phyloP scores from a whole-genome alignment of 495 filamentous ascomycete species.

The Wilcoxina mikolae region DNA sequence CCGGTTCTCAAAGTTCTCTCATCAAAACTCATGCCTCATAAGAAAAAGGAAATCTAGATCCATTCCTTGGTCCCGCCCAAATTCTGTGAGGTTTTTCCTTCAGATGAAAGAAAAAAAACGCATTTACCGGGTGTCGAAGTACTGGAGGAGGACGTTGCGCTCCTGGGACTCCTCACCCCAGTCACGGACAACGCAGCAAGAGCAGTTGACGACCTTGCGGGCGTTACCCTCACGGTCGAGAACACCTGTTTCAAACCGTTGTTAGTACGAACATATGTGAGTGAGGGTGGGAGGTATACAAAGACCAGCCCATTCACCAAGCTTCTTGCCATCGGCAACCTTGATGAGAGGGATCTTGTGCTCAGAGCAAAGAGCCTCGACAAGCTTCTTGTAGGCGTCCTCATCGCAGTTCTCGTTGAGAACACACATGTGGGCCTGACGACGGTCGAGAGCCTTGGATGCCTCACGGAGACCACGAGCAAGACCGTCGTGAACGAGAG shows the following conservation, averaged over 20 bases:
- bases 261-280: no score
- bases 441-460: conserved; percentile 89
- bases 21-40: no score
- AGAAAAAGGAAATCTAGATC: no score
- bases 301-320: conserved; percentile 98
- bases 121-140: conserved; percentile 70
- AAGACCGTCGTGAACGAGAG: conserved; percentile 98
- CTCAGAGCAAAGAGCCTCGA: conserved; percentile 92
- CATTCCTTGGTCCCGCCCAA: no score
- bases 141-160: conserved; percentile 93
- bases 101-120: background rate
- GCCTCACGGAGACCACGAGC: conserved; percentile 96
- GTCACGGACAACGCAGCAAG: conserved; percentile 95
- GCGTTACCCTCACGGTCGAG: conserved; percentile 98
- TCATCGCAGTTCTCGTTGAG: conserved; percentile 98
- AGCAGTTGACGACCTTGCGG: conserved; percentile 99
- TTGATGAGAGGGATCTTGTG: conserved; percentile 99
- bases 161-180: conserved; percentile 99
- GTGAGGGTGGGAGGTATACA: conserved; percentile 50
- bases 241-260: conserved; percentile 50
- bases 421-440: conserved; percentile 98
- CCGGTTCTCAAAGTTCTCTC: no score
- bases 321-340: conserved; percentile 97
- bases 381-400: conserved; percentile 99
- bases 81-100: background rate